Evolutionary conservation across 306 rosid genomes (phyloP).

Genomic region (Rosa multiflora): DNA sequence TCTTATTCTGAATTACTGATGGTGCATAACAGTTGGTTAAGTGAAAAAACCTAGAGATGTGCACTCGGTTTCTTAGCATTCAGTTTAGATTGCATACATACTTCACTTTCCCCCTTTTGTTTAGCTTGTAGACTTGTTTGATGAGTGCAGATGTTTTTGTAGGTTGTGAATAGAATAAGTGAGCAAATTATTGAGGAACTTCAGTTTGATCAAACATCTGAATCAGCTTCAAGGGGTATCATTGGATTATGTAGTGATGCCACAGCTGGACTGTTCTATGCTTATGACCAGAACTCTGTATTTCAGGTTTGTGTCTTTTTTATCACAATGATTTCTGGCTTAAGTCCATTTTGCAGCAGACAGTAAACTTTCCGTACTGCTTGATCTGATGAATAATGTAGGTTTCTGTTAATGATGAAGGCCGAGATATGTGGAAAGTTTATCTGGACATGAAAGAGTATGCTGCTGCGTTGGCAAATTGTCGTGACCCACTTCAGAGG

Average conservation of each 20-base stretch:
- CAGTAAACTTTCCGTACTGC: slow-evolving; percentile 19
- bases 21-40: slow-evolving; percentile 2
- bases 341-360: slow-evolving; percentile 17
- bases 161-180: slow-evolving; percentile 97
- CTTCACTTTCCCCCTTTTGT: slow-evolving; percentile 12
- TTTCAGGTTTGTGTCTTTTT: slow-evolving; percentile 72
- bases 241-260: slow-evolving; percentile 98
- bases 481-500: slow-evolving; percentile 87
- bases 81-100: slow-evolving; percentile 9
- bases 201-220: slow-evolving; percentile 88
- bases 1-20: neutral
- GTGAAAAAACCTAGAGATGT: neutral
- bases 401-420: slow-evolving; percentile 96
- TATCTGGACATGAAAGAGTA: slow-evolving; percentile 93
- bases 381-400: slow-evolving; percentile 40
- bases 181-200: slow-evolving; percentile 93
- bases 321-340: slow-evolving; percentile 23
- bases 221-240: slow-evolving; percentile 79
- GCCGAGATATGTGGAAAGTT: slow-evolving; percentile 98
- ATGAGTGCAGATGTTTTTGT: slow-evolving; percentile 30
- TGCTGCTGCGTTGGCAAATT: slow-evolving; percentile 88
- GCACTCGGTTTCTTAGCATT: slow-evolving; percentile 9
- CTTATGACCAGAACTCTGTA: slow-evolving; percentile 87
- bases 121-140: slow-evolving; percentile 20
- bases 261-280: slow-evolving; percentile 94